Evolutionary conservation across 176 grass and related monocot species (phyloP).

Genomic region (Ensete glaucum): DNA sequence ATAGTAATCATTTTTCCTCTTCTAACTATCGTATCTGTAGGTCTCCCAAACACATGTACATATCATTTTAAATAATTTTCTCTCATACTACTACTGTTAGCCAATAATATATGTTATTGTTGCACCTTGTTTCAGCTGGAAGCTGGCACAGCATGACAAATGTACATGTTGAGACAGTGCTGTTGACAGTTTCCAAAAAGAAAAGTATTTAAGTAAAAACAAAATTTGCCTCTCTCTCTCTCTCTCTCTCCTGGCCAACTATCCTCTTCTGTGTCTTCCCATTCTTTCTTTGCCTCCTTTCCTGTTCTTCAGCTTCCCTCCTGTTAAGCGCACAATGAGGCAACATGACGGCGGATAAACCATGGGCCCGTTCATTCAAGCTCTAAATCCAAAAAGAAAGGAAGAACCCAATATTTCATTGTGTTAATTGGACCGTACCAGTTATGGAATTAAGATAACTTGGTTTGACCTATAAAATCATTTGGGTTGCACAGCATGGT

Average conservation of each 20-base stretch:
- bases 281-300: neutral
- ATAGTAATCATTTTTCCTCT: too few species aligned
- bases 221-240: neutral
- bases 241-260: neutral
- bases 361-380: neutral
- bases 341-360: neutral
- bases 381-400: too few species aligned
- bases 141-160: neutral
- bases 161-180: neutral
- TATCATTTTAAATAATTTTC: too few species aligned
- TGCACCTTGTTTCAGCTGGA: neutral
- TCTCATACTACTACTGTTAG: too few species aligned
- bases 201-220: neutral
- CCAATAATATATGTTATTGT: too few species aligned
- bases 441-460: neutral
- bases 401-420: neutral
- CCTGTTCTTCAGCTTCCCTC: neutral
- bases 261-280: neutral
- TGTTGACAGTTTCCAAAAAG: neutral
- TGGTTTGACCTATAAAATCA: neutral
- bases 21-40: too few species aligned
- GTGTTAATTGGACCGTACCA: neutral
- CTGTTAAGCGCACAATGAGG: neutral
- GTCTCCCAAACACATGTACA: too few species aligned
- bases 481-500: neutral